phyloP scores from a whole-genome alignment of 2,329 filamentous ascomycete genomes.

The Myriosclerotinia scirpicola region DNA sequence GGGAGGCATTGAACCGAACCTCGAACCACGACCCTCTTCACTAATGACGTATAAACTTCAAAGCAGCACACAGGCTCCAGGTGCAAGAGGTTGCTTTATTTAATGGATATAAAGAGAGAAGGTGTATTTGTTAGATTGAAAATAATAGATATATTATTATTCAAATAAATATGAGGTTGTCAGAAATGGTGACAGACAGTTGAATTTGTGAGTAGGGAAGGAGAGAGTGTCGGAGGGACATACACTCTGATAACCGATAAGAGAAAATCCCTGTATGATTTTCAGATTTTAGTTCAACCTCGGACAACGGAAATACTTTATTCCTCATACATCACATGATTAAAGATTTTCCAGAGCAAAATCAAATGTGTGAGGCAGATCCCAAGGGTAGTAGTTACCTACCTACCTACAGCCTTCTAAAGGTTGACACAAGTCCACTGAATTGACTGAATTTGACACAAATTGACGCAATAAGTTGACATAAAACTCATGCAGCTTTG shows the following conservation, averaged over 20 bases:
- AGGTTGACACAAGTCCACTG: neutral
- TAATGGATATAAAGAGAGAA: neutral
- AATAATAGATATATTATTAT: neutral
- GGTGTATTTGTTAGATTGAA: neutral
- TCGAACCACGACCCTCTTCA: neutral
- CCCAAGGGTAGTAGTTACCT: neutral
- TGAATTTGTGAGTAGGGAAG: neutral
- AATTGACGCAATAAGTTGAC: neutral
- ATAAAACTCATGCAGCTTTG: neutral
- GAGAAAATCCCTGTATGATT: neutral
- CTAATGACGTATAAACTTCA: neutral
- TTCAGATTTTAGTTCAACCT: neutral
- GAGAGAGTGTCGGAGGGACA: too few species aligned
- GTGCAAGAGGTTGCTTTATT: neutral
- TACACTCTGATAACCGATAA: conserved; percentile 5
- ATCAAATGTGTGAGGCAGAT: conserved; percentile 13
- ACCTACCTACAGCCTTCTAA: conserved; percentile 4
- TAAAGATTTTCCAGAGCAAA: neutral
- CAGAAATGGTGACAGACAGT: neutral
- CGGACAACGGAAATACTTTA: neutral
- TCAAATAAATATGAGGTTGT: neutral
- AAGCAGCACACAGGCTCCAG: neutral
- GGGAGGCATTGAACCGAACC: neutral
- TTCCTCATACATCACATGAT: neutral
- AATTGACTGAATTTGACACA: neutral